A percentile compares a stretch with the other conserved stretches of the same genome.
Evolutionary conservation across 148 eudicot species (phyloP).

Genomic region (Diospyros lotus): DNA sequence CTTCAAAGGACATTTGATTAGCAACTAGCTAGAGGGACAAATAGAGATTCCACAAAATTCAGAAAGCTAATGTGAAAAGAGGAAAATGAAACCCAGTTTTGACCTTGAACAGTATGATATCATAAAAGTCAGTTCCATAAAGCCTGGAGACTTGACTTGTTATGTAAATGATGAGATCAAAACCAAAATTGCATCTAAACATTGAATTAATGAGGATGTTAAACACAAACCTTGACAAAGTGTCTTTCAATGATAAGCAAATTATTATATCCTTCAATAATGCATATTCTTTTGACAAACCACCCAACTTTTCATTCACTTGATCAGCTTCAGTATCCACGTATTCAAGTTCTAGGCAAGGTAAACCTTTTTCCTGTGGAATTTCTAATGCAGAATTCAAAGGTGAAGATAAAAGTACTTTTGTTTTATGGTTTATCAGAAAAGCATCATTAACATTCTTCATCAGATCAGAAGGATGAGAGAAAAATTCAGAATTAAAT

Average conservation of each 20-base stretch:
- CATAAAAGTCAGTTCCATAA: neutral
- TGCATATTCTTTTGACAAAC: constrained; percentile 68
- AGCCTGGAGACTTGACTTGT: neutral
- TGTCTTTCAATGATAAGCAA: constrained; percentile 46
- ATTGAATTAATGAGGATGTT: neutral
- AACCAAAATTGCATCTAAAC: neutral
- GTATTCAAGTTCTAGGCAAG: constrained; percentile 19
- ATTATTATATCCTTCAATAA: constrained; percentile 58
- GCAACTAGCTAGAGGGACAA: neutral
- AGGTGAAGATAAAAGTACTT: constrained; percentile 42
- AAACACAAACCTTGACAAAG: constrained; percentile 56
- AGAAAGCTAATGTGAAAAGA: neutral
- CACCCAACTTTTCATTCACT: constrained; percentile 55
- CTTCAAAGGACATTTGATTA: neutral
- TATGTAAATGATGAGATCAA: constrained; percentile 2
- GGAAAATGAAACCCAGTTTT: neutral
- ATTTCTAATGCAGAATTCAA: constrained; percentile 24
- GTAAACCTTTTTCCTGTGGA: constrained; percentile 20
- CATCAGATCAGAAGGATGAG: constrained; percentile 17
- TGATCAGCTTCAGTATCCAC: constrained; percentile 18
- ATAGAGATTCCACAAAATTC: neutral
- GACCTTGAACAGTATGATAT: too few relatives aligned
- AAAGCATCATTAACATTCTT: constrained; percentile 35
- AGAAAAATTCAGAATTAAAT: constrained; percentile 7
- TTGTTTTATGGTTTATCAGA: constrained; percentile 48